Evolutionary conservation across 2,329 filamentous ascomycete genomes (phyloP), one percentile per base, ranked within the genome.

Genomic region (Cercospora sp.): DNA sequence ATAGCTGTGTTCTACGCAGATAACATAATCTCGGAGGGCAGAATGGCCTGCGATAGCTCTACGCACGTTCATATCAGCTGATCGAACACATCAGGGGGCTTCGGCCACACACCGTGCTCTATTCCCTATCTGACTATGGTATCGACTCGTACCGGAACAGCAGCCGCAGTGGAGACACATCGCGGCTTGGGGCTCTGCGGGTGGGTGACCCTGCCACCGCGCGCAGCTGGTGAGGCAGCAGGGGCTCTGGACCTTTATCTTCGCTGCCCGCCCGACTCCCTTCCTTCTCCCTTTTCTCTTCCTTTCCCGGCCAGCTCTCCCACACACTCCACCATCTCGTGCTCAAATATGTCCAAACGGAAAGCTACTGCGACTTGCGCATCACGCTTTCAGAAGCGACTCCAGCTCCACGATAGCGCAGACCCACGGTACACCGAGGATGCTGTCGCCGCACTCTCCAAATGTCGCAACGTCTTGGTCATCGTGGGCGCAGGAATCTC

Each of bases 401-500:
- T 23, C 5, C 9, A 51, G 45, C 45, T 51, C 45, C 9, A 20
- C 1, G 18, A 51, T 9, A 7, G 45, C 45, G 45, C 45, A 51
- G 18, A 51, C 45, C 45, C 3, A 51, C 18, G 18, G 18, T 51
- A 51, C 4, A 51, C 45, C 9, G 9, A 23, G 18, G 18, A 51
- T 51, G 18, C 45, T 23, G 9, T 51, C 45, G 45, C 18, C 18
- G 45, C 45, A 9, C 45, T 51, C 23, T 51, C 18, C 9, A 0
- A 51, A 2, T 51, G 9, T 51, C 45, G 18, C 9, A 51, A 51
- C 45, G 45, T 51, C 45, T 51, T 51, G 7, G 39, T 45, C 3
- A 45, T 45, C n/a, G n/a, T 45, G 3, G 94, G 94, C 67, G 94
- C 94, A 10, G 94, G 94, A 61, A 96, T 97, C 73, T 92, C 90